Evolutionary conservation across 306 rosid species (phyloP).

Genomic region (Pyrus communis): DNA sequence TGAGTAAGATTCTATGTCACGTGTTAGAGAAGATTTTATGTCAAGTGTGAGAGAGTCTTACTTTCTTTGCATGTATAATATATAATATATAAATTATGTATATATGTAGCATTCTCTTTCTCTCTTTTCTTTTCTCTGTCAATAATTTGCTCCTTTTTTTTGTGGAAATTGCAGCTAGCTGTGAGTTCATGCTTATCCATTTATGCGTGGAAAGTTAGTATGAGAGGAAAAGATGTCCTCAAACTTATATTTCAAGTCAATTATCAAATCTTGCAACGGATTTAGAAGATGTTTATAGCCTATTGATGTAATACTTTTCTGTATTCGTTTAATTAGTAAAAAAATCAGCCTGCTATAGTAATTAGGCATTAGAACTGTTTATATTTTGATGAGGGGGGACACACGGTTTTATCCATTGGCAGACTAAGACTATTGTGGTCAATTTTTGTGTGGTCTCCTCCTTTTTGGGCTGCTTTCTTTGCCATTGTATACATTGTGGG

Average conservation of each 20-base stretch:
- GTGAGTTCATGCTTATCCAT: constrained; percentile 19
- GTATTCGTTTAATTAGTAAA: neutral
- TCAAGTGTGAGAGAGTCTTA: no score
- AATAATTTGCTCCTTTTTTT: neutral
- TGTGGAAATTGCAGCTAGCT: constrained; percentile 2
- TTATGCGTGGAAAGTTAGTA: constrained; percentile 2
- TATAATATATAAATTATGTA: no score
- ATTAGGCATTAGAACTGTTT: neutral
- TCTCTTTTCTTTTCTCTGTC: no score
- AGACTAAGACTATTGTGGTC: constrained; percentile 3
- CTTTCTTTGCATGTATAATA: neutral
- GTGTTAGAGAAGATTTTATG: no score
- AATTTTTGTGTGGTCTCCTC: neutral
- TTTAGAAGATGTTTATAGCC: neutral
- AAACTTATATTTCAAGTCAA: neutral
- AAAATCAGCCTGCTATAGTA: neutral
- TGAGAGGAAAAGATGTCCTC: neutral
- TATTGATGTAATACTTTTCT: neutral
- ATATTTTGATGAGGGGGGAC: neutral
- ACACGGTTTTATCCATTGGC: constrained; percentile 13
- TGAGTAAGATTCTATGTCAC: no score
- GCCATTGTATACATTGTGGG: neutral
- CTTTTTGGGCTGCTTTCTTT: neutral
- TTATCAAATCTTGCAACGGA: neutral
- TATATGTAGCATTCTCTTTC: neutral